Evolutionary conservation across 768 basidiomycete species (phyloP).

Genomic region (Dioszegia crocea): DNA sequence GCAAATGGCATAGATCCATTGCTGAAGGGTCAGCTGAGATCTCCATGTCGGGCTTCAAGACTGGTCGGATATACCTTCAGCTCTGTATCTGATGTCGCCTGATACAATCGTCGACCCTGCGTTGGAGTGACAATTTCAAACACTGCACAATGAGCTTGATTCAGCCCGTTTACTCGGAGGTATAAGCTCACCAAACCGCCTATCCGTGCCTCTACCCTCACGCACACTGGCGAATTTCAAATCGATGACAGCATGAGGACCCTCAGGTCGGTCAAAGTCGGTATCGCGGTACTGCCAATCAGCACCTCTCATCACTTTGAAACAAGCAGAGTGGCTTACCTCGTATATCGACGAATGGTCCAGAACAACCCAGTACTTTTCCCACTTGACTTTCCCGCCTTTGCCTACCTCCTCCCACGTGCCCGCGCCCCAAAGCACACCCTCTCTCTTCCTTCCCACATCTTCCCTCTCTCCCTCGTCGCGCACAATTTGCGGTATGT

Average conservation of each 20-base stretch:
- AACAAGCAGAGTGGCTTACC: constrained; percentile 11
- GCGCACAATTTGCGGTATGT: constrained; percentile 10
- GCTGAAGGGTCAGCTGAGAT: constrained; percentile 22
- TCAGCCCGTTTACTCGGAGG: too few relatives aligned
- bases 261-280: constrained; percentile 32
- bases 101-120: constrained; percentile 45
- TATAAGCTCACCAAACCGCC: constrained; percentile 39
- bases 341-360: constrained; percentile 48
- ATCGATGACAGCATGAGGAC: constrained; percentile 43
- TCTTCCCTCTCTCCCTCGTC: constrained; percentile 41
- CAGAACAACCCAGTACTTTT: constrained; percentile 49
- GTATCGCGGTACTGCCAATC: constrained; percentile 39
- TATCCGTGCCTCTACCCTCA: constrained; percentile 47
- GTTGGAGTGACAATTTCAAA: constrained; percentile 49
- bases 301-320: background rate
- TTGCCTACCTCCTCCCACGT: constrained; percentile 46
- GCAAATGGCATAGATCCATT: constrained; percentile 48
- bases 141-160: constrained; percentile 17
- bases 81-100: constrained; percentile 44
- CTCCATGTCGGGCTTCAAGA: background rate
- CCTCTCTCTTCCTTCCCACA: constrained; percentile 47
- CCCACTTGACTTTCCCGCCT: constrained; percentile 44
- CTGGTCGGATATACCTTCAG: constrained; percentile 36
- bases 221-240: constrained; percentile 48
- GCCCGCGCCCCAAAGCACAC: constrained; percentile 47